Base-by-base conservation (phyloP, 2,329 filamentous ascomycete genomes). In the Fusarium mangiferae region DNA sequence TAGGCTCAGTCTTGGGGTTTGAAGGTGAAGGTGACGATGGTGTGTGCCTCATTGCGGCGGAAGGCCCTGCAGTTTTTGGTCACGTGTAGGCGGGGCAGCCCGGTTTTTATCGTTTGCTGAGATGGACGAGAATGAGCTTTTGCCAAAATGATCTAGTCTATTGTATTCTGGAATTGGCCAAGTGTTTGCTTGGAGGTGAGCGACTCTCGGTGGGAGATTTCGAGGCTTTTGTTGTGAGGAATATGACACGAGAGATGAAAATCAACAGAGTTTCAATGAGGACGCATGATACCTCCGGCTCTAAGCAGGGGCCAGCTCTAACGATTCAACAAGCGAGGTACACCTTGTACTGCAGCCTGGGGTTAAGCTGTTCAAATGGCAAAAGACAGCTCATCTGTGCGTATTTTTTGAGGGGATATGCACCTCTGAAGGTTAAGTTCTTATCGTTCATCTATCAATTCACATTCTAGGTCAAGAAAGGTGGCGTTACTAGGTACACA, bases 21-120 rank as follows among this genome's bases (percentile, higher is more conserved):
- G 73, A 72, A 73, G 71, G 73, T 74, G 68, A 74, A 72, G 74
- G 75, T 77, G 77, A 75, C 68, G 79, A 80, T 75, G 58, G 69
- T 75, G 73, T 80, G 80, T 72, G 78, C 77, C 78, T 78, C 73
- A 49, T 70, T 66, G 73, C 70, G 58, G 72, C 62, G 61, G 67
- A 74, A 72, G 74, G 70, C 73, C 68, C 69, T 73, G 68, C 62
- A 73, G 62, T 72, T 70, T 30, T 42, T 26, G 68, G 75, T 82
- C 81, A 83, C 81, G 81, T 82, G 81, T 75, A 63, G 69, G 79
- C 77, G 79, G 80, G 80, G 80, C 77, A 78, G 62, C 68, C 62
- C 66, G 64, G 55, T 60, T 70, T 71, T 59, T 33, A 61, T 69
- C 48, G 39, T 55, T 52, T 55, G 64, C 33, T 62, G 71, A 61